Evolutionary conservation across 169 alveolate genomes (phyloP).

Genomic region (Amoebophrya sp.): DNA sequence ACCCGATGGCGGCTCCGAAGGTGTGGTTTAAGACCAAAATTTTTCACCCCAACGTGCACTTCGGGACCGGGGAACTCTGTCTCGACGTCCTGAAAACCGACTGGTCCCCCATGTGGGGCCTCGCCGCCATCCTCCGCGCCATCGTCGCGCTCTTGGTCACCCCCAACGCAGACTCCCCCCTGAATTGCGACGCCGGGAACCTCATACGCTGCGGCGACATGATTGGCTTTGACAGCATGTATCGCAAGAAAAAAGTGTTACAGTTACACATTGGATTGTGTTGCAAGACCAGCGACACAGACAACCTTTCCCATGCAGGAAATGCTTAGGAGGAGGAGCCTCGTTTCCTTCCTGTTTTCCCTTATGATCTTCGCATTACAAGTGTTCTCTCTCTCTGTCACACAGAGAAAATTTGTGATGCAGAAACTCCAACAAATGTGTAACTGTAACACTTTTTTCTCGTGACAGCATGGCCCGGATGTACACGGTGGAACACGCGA

Average conservation of each 20-base stretch:
- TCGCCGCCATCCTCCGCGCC: conserved; percentile 82
- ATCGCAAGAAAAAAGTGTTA: too few relatives aligned
- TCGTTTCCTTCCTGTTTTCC: too few relatives aligned
- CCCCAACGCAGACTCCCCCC: conserved; percentile 90
- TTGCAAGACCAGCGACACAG: too few relatives aligned
- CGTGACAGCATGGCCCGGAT: conserved; percentile 92
- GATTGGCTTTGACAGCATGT: conserved; percentile 74
- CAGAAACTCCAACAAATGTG: too few relatives aligned
- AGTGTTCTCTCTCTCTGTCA: too few relatives aligned
- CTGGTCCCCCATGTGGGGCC: conserved; percentile 92
- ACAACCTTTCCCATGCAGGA: too few relatives aligned
- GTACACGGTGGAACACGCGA: conserved; percentile 84
- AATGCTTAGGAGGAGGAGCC: too few relatives aligned
- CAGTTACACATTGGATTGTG: too few relatives aligned
- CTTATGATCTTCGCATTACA: too few relatives aligned
- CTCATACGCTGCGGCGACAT: conserved; percentile 82
- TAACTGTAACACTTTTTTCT: too few relatives aligned
- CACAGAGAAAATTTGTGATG: too few relatives aligned
- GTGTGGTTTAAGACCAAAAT: conserved; percentile 78
- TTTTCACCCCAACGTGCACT: conserved; percentile 90
- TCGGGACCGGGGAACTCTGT: conserved; percentile 83
- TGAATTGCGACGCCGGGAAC: conserved; percentile 87
- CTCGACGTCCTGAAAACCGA: conserved; percentile 82
- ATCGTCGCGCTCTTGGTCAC: conserved; percentile 70
- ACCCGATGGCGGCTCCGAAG: conserved; percentile 86